Percentiles rank a stretch among this genome's conserved stretches.
phyloP scores from a whole-genome alignment of 768 basidiomycete species.

The Psilocybe tampanensis region DNA sequence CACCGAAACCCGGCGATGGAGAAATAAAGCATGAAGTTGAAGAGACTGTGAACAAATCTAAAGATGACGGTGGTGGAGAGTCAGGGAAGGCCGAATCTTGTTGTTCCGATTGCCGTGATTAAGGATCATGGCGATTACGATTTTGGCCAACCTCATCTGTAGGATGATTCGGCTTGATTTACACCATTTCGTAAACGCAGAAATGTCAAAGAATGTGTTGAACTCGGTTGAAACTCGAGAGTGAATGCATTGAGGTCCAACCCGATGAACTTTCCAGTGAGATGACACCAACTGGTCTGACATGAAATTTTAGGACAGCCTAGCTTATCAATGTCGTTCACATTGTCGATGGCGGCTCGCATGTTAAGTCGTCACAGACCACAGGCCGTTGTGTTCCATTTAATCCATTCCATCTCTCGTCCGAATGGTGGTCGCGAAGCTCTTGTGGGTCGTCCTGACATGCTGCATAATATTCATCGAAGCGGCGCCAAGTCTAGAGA shows the following conservation, averaged over 20 bases:
- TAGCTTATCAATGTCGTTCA: not conserved
- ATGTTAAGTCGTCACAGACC: not conserved
- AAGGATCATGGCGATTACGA: not conserved
- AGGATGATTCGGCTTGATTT: too few relatives aligned
- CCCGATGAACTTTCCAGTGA: too few relatives aligned
- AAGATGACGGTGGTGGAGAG: not conserved
- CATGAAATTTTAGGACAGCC: not conserved
- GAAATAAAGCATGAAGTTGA: not conserved
- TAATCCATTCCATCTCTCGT: not conserved
- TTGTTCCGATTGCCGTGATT: not conserved
- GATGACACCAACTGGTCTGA: not conserved
- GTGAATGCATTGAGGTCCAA: too few relatives aligned
- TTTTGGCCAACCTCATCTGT: too few relatives aligned
- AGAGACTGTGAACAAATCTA: not conserved
- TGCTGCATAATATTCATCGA: not conserved
- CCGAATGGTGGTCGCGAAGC: conserved; percentile 4
- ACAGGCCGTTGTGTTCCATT: too few relatives aligned
- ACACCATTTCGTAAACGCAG: too few relatives aligned
- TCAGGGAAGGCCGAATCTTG: not conserved
- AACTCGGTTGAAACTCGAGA: too few relatives aligned
- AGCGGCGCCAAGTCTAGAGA: conserved; percentile 7
- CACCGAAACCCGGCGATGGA: not conserved
- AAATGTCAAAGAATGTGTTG: too few relatives aligned
- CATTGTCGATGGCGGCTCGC: not conserved
- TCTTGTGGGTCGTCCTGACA: conserved; percentile 2